Evolutionary conservation across 2,329 filamentous ascomycete species (phyloP).

Genomic region (Paraconiothyrium brasiliense): DNA sequence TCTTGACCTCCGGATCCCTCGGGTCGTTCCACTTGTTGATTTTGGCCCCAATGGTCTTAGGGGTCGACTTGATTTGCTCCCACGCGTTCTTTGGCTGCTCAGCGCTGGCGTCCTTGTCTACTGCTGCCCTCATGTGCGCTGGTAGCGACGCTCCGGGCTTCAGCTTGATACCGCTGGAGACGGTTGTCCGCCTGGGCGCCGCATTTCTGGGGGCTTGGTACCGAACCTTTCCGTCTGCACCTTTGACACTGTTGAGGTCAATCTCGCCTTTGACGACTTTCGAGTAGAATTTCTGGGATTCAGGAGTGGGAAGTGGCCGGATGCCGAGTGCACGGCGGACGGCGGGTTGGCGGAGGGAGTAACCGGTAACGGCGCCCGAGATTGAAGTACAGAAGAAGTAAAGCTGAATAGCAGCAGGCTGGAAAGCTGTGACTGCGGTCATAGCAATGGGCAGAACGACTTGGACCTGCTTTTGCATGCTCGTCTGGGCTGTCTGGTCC

Average conservation of each 20-base stretch:
- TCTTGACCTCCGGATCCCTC: constrained; percentile 29
- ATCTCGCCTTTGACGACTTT: constrained; percentile 40
- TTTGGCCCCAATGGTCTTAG: constrained; percentile 31
- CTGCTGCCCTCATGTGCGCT: constrained; percentile 30
- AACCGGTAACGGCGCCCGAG: constrained; percentile 51
- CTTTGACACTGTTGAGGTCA: constrained; percentile 34
- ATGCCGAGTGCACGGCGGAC: constrained; percentile 53
- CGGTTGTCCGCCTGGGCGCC: neutral
- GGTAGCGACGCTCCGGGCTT: constrained; percentile 36
- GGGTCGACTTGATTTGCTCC: constrained; percentile 38
- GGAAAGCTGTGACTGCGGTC: constrained; percentile 62
- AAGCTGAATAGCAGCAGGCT: constrained; percentile 68
- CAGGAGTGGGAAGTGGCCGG: constrained; percentile 31
- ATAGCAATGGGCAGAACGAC: constrained; percentile 64
- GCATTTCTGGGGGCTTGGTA: constrained; percentile 37
- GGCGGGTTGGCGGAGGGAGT: constrained; percentile 47
- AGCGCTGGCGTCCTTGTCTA: constrained; percentile 16
- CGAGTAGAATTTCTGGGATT: constrained; percentile 38
- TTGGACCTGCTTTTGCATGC: constrained; percentile 53
- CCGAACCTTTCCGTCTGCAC: constrained; percentile 35
- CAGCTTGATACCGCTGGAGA: constrained; percentile 28
- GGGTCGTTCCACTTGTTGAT: constrained; percentile 22
- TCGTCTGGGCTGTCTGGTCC: constrained; percentile 35
- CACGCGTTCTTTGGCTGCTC: constrained; percentile 29
- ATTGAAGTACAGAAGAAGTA: constrained; percentile 65